Evolutionary conservation across 176 grass and related monocot genomes (phyloP), one percentile per base, ranked within the genome.

Genomic region (Ananas comosus): DNA sequence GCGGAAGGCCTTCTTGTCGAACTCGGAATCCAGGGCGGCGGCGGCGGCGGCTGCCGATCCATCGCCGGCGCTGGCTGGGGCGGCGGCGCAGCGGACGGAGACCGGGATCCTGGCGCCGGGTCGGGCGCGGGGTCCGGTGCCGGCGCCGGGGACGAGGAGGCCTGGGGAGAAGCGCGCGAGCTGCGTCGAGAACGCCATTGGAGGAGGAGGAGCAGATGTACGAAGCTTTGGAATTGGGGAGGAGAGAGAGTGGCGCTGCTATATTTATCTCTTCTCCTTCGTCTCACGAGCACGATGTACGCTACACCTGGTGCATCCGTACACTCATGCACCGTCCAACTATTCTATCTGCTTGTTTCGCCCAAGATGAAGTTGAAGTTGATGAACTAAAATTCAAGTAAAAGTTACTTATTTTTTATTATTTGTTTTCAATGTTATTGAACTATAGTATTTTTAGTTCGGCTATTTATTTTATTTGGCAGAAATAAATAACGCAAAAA

Each of bases 1-100:
- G 57, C 94, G 87, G 78, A 99, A 99, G 13, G 85, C 80, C 87
- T 99, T 99, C 85, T 99, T 99, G 71, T 99, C 89, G 74, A 99
- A 93, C 57, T 88, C 94, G 4, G 94, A 63, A 51, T 91, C 85
- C 42, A 88, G 25, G 42, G 83, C 75, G 22, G 69, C 13, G 51
- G 87, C 47, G 0, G 85, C 53, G 17, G 79, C 29, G 24, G 66
- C 12, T 65, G 80, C 1, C 11, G 65, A 52, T 8, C 63, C 76
- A 6, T 11, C 72, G 14, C 33, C 49, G 5, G 83, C 85, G 23
- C 82, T 71, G 22, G 22, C 22, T n/a, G 22, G 22, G 1, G 22
- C 22, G 22, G 22, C 22, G 28, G 77, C 80, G 89, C 89, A 99
- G 10, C 89, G 89, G 63, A 99, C 72, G 71, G 58, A 56, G 70